Percentiles rank a stretch among this genome's conserved stretches.
phyloP scores from a whole-genome alignment of 768 basidiomycete genomes.

The Amanita brunnescens region DNA sequence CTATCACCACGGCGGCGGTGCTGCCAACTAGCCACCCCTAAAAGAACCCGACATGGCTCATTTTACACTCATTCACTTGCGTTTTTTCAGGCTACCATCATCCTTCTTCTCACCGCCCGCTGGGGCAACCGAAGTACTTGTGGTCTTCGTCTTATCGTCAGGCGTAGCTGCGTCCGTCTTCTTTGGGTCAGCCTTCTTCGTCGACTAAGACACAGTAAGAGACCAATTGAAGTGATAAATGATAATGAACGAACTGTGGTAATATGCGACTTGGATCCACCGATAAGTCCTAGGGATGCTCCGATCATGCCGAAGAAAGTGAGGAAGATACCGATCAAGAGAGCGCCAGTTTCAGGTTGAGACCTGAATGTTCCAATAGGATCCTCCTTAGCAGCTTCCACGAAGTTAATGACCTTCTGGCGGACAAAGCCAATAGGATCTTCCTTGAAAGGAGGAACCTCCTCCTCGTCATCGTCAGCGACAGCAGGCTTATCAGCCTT shows the following conservation, averaged over 20 bases:
- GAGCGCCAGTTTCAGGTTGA: constrained; percentile 81
- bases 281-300: constrained; percentile 69
- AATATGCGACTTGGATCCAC: constrained; percentile 58
- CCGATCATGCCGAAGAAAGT: constrained; percentile 84
- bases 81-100: constrained; percentile 64
- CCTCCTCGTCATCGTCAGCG: constrained; percentile 39
- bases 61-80: constrained; percentile 25
- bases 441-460: constrained; percentile 45
- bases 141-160: constrained; percentile 59
- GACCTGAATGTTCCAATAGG: constrained; percentile 79
- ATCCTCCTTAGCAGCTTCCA: constrained; percentile 67
- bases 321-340: constrained; percentile 62
- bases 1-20: not conserved
- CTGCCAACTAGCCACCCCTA: not conserved
- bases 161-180: constrained; percentile 62
- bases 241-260: constrained; percentile 45
- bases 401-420: constrained; percentile 67
- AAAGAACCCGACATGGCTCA: not conserved
- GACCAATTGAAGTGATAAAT: constrained; percentile 6
- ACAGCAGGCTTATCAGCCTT: constrained; percentile 43
- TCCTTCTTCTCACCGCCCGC: constrained; percentile 71
- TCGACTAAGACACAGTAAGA: constrained; percentile 29
- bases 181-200: constrained; percentile 34
- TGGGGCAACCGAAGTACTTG: constrained; percentile 58
- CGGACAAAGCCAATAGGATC: constrained; percentile 80